These are phyloP conservation scores for Tilletia caries DNA, from an alignment of 1,284 basidiomycete genomes.

Conservation along the genomic window DNA sequence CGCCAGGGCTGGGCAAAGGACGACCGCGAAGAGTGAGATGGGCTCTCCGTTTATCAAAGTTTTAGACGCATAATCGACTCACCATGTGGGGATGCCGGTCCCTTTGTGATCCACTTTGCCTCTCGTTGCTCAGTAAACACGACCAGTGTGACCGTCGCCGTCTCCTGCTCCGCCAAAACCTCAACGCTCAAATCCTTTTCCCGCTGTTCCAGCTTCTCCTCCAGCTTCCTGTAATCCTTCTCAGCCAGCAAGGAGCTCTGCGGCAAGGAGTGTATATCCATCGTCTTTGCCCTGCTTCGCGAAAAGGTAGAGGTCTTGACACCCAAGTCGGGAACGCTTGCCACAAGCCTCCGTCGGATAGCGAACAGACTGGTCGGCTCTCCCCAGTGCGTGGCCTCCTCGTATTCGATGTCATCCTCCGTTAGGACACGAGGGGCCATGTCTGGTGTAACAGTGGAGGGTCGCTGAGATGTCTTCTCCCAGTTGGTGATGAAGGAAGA, in stretches of 20 bases:
- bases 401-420: conserved; percentile 17
- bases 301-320: background rate
- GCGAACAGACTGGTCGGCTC: conserved; percentile 17
- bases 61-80: background rate
- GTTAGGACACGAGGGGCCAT: conserved; percentile 5
- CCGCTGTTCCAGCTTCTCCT: conserved; percentile 21
- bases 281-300: background rate
- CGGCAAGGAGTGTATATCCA: background rate
- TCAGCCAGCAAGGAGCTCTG: conserved; percentile 15
- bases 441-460: background rate
- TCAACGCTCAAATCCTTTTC: conserved; percentile 27
- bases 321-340: conserved; percentile 17
- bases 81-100: conserved; percentile 20
- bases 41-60: no score
- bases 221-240: conserved; percentile 19
- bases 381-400: conserved; percentile 1
- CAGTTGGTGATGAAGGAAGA: conserved; percentile 2
- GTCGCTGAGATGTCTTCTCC: conserved; percentile 2
- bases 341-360: conserved; percentile 21
- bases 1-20: background rate
- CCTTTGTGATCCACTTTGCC: conserved; percentile 21
- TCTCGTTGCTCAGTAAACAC: conserved; percentile 26
- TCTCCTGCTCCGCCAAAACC: conserved; percentile 21
- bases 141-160: conserved; percentile 18
- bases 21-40: background rate